Evolutionary conservation across 441 rosid species (phyloP), one percentile per base, ranked within the genome.

Genomic region (Viola pubescens): DNA sequence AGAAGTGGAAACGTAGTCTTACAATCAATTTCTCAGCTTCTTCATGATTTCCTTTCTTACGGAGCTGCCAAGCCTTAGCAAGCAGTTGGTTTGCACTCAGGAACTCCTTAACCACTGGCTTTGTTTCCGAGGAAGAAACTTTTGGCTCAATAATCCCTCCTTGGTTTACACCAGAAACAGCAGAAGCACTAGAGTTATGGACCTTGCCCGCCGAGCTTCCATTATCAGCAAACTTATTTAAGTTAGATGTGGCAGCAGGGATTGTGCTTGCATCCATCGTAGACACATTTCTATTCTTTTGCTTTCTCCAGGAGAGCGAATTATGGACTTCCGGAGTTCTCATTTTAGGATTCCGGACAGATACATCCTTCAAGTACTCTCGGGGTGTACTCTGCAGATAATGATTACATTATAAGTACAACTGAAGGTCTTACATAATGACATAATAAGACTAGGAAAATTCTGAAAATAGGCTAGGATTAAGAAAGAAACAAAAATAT

Each of bases 11-110:
- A 39, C 38, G 42, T 48, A 52, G 34, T 34, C 77, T 58, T 70
- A 90, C 97, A 90, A 78, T 70, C 41, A 88, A 75, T 69, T 82
- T 77, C 52, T 91, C 79, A 46, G 98, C 96, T 79, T 88, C 95
- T 51, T 80, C 87, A 45, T 52, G 85, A 70, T 87, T 91, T 68
- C 96, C 98, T 73, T 88, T 85, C 84, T 88, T 60, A 16, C 86
- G 89, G 52, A 88, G 84, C 76, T 83, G 96, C 77, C 85, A 58
- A n/a, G 94, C 95, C 78, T 83, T 91, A 56, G 98, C 96, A 54
- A 91, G 91, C 63, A 86, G 64, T 64, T 86, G 84, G 72, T 91
- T 91, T 58, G 87, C 80, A 71, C 85, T 83, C 73, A 81, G 63
- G 45, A 62, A 70, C 64, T 80, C 84, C 40, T 61, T 66, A 57